These are phyloP conservation scores for Ophiocordyceps robertsii DNA, from an alignment of 2,329 filamentous ascomycete genomes.

Conservation along the genomic window DNA sequence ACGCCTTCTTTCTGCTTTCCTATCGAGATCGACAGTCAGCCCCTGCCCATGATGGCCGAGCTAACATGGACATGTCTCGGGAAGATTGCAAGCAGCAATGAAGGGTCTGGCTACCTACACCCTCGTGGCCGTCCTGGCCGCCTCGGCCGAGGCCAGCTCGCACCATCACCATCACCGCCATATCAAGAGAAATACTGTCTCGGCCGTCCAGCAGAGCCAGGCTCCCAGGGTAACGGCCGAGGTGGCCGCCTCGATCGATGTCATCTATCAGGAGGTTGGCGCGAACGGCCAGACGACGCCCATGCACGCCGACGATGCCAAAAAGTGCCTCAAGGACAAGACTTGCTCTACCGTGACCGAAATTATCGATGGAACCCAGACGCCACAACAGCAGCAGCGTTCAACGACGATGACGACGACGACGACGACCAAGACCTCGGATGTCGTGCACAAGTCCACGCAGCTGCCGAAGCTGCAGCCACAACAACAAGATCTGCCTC, in stretches of 20 bases:
- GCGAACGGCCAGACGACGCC: conserved; percentile 50
- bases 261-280: conserved; percentile 38
- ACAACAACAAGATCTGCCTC: too few relatives aligned
- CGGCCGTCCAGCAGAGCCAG: conserved; percentile 33
- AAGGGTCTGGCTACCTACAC: conserved; percentile 25
- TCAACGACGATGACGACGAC: conserved; percentile 3
- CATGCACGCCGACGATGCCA: conserved; percentile 51
- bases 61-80: neutral
- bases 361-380: conserved; percentile 33
- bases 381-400: conserved; percentile 19
- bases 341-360: conserved; percentile 54
- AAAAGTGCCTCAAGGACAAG: conserved; percentile 57
- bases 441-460: conserved; percentile 3
- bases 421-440: conserved; percentile 15
- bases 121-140: conserved; percentile 38
- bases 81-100: conserved; percentile 1
- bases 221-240: conserved; percentile 22
- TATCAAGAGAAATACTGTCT: conserved; percentile 36
- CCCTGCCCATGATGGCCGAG: neutral
- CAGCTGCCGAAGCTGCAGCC: too few relatives aligned
- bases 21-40: too few relatives aligned
- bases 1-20: too few relatives aligned
- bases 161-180: conserved; percentile 49
- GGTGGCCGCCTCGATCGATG: too few relatives aligned
- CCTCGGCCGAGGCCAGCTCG: conserved; percentile 42